These are phyloP conservation scores for Oehlia diaphana DNA, from an alignment of 192 early-diverging fungal species.

Conservation along the genomic window DNA sequence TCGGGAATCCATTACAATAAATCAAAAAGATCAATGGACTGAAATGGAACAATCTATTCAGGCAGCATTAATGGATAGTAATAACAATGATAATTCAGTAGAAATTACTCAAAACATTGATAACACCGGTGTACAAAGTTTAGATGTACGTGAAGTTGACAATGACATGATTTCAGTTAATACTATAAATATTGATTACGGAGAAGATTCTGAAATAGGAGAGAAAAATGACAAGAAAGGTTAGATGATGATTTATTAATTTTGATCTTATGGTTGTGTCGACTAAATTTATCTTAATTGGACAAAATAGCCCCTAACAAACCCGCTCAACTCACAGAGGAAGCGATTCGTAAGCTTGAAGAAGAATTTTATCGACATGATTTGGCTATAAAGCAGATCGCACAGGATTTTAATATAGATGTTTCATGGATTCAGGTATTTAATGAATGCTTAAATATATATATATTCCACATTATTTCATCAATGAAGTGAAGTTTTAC, in stretches of 20 bases:
- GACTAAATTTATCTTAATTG: neutral
- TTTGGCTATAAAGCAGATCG: neutral
- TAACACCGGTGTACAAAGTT: neutral
- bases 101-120: neutral
- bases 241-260: neutral
- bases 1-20: neutral
- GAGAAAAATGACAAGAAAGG: neutral
- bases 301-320: neutral
- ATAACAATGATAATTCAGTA: neutral
- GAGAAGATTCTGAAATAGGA: neutral
- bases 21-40: neutral
- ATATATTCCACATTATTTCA: neutral
- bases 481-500: neutral
- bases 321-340: neutral
- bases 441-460: neutral
- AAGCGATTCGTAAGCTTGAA: neutral
- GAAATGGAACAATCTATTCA: constrained; percentile 1
- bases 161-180: neutral
- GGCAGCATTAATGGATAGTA: neutral
- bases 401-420: neutral
- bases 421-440: neutral
- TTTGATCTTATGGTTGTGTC: neutral
- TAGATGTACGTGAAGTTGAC: neutral
- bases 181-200: neutral
- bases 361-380: neutral